Base-by-base conservation (phyloP, 257 asterid species). In the Salvia hispanica region DNA sequence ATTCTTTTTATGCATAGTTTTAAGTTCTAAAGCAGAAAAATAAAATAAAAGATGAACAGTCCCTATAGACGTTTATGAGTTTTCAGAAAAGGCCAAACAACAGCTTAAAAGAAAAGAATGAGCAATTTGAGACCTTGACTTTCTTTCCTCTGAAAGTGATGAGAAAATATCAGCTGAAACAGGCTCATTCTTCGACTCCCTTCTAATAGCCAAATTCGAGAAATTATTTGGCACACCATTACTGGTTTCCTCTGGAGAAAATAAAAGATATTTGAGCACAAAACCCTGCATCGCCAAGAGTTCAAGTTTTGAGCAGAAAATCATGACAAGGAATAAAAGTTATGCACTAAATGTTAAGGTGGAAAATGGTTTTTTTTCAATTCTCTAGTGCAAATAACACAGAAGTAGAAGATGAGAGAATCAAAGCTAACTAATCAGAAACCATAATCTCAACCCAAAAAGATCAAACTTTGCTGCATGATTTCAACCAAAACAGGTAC, bases 211-310 rank as follows among this genome's bases (percentile, higher is more conserved):
- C 56, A 67, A 61, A 68, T 47, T 74, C 37, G 78, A 61, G 28
- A 79, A 31, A 72, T 71, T 64, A 74, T 60, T 68, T 48, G 79
- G 66, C 33, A 77, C 74, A 68, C 58, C 71, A 74, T 66, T 50
- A 70, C 65, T 73, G 66, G 77, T 76, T 51, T 79, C 90, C 69
- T 85, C 96, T 12, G 77, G 74, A 65, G 67, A 70, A 74, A 93
- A 93, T 48, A 90, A 70, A 73, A 93, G 95, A 81, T 88, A 77
- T 72, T 88, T 93, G 74, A 93, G 95, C 58, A 93, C 96, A 79
- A 86, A 93, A 61, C 95, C 99, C 97, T 93, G 96, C 83, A 84
- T 39, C 53, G 67, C 56, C 64, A 71, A 65, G 68, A 78, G 51
- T 68, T 39, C 8, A 52, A 48, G 7, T 25, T 64, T 78, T 75